These are phyloP conservation scores for Ascosphaera acerosa DNA, from an alignment of 2,329 filamentous ascomycete species.

Conservation along the genomic window DNA sequence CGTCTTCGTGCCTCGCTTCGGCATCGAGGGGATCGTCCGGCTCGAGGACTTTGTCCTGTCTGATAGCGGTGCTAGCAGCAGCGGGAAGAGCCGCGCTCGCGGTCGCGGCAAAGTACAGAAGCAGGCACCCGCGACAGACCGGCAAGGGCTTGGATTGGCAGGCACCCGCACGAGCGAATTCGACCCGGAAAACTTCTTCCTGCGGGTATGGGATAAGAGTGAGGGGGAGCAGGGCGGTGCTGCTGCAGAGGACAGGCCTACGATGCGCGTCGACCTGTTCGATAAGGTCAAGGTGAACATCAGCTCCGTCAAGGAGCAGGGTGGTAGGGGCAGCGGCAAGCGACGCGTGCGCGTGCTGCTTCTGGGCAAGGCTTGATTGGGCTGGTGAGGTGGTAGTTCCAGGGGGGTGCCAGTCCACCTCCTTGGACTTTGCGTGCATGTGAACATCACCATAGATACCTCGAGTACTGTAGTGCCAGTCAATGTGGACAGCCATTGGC, in stretches of 20 bases:
- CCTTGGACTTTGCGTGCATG: too few relatives aligned
- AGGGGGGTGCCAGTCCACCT: too few relatives aligned
- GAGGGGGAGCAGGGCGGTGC: constrained; percentile 22
- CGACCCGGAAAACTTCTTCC: constrained; percentile 61
- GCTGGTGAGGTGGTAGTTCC: too few relatives aligned
- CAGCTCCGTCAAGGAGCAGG: constrained; percentile 73
- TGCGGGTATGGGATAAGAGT: constrained; percentile 30
- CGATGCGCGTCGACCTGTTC: constrained; percentile 51
- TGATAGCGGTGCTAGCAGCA: constrained; percentile 8
- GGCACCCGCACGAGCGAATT: constrained; percentile 45
- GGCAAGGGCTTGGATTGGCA: too few relatives aligned
- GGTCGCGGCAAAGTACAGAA: too few relatives aligned
- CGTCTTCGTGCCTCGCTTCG: constrained; percentile 84
- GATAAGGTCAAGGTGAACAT: constrained; percentile 76
- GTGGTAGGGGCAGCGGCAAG: constrained; percentile 55
- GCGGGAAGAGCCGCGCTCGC: constrained; percentile 13
- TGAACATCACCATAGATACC: too few relatives aligned
- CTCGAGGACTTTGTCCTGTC: constrained; percentile 51
- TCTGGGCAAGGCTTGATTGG: constrained; percentile 8
- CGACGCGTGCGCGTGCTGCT: constrained; percentile 31
- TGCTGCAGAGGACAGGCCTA: constrained; percentile 9
- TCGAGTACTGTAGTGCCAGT: too few relatives aligned
- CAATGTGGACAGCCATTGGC: too few relatives aligned
- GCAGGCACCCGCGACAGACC: constrained; percentile 1
- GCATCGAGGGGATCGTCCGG: constrained; percentile 77